Evolutionary conservation across 305 asterid species (phyloP).

Genomic region (Withania somnifera): DNA sequence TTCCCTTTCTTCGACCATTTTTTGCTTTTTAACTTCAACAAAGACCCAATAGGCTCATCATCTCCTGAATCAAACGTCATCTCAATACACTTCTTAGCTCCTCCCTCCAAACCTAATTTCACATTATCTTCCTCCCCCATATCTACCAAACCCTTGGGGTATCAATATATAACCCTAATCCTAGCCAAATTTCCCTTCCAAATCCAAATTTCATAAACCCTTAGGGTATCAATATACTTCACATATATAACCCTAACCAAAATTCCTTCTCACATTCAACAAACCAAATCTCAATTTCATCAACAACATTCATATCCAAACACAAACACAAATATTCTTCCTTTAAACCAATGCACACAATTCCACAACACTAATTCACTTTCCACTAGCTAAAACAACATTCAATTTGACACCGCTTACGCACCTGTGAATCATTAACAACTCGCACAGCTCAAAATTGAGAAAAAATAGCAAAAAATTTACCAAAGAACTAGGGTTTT

Average conservation of each 20-base stretch:
- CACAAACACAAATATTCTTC: not conserved
- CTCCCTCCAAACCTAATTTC: no score
- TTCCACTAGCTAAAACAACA: not conserved
- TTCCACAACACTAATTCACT: not conserved
- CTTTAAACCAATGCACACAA: not conserved
- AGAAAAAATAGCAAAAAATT: not conserved
- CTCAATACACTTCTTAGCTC: not conserved
- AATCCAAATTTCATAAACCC: not conserved
- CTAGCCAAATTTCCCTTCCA: no score
- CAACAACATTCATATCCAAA: no score
- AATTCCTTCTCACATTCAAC: not conserved
- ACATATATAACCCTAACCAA: not conserved
- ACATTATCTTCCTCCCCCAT: conserved; percentile 9
- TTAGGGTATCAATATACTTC: not conserved
- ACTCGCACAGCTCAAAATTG: not conserved
- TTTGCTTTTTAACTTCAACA: conserved; percentile 61
- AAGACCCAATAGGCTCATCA: conserved; percentile 73
- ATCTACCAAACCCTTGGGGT: not conserved
- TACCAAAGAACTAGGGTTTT: not conserved
- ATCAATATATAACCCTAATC: not conserved
- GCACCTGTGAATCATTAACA: not conserved
- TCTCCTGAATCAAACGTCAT: conserved; percentile 51
- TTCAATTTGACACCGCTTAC: no score
- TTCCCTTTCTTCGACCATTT: conserved; percentile 43
- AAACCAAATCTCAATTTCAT: not conserved